phyloP scores from a whole-genome alignment of 2,329 filamentous ascomycete species.

The Fusarium palustre region DNA sequence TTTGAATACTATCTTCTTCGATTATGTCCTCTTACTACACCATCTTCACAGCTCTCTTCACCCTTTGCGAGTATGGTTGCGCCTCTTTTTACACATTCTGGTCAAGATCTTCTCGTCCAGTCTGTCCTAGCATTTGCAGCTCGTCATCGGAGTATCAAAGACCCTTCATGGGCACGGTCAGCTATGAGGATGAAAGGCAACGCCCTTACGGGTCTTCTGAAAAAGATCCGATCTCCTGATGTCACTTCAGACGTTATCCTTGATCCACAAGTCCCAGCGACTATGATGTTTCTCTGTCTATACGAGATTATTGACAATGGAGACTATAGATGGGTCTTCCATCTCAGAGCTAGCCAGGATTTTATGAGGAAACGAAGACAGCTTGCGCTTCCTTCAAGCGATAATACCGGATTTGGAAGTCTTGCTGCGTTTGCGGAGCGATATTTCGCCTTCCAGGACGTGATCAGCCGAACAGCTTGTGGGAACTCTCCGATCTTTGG shows the following conservation, averaged over 20 bases:
- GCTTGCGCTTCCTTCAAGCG: slow-evolving; percentile 31
- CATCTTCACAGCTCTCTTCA: slow-evolving; percentile 27
- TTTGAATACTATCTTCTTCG: slow-evolving; percentile 41
- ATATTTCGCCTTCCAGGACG: slow-evolving; percentile 64
- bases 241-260: slow-evolving; percentile 31
- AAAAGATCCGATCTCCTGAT: slow-evolving; percentile 24
- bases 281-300: slow-evolving; percentile 45
- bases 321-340: slow-evolving; percentile 57
- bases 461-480: slow-evolving; percentile 63
- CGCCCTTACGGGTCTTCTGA: background rate
- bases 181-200: slow-evolving; percentile 42
- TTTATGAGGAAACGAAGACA: slow-evolving; percentile 55
- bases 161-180: slow-evolving; percentile 27
- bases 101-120: slow-evolving; percentile 33
- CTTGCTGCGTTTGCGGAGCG: slow-evolving; percentile 54
- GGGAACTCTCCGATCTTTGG: slow-evolving; percentile 60
- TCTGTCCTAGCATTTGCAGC: slow-evolving; percentile 41
- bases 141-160: slow-evolving; percentile 37
- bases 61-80: slow-evolving; percentile 39
- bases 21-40: slow-evolving; percentile 41
- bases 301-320: slow-evolving; percentile 44
- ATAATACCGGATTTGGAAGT: slow-evolving; percentile 1
- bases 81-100: slow-evolving; percentile 38
- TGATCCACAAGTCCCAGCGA: slow-evolving; percentile 37
- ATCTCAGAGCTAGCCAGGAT: slow-evolving; percentile 60